Evolutionary conservation across 2,329 filamentous ascomycete genomes (phyloP).

Genomic region (Incumbomyces lentus): DNA sequence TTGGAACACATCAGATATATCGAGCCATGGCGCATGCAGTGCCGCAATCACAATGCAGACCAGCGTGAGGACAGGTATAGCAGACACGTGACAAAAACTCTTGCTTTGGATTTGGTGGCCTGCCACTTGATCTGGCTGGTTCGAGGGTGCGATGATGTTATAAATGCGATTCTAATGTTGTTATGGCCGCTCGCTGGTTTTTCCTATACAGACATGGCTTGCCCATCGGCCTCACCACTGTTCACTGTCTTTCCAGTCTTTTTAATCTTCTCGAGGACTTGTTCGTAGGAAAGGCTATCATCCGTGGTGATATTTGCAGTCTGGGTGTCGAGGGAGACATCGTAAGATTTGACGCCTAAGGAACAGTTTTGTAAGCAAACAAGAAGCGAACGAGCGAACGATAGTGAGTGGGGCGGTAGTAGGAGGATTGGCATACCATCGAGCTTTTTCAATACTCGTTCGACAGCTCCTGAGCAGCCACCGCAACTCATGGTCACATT

Average conservation of each 20-base stretch:
- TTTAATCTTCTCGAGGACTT: conserved; percentile 75
- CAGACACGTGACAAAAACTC: too few species aligned
- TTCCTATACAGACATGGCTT: conserved; percentile 25
- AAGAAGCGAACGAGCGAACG: conserved; percentile 8
- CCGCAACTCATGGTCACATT: conserved; percentile 88
- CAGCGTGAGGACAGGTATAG: too few species aligned
- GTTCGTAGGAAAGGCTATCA: conserved; percentile 61
- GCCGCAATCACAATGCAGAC: too few species aligned
- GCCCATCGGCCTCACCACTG: conserved; percentile 41
- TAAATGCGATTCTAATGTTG: too few species aligned
- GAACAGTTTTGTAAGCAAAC: not conserved
- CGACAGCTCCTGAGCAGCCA: conserved; percentile 89
- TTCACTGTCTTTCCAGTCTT: conserved; percentile 94
- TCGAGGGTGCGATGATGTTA: too few species aligned
- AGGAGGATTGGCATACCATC: conserved; percentile 51
- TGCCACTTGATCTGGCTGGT: too few species aligned
- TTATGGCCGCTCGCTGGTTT: too few species aligned
- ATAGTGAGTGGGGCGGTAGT: conserved; percentile 7
- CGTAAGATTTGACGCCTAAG: conserved; percentile 73
- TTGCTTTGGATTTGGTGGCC: too few species aligned
- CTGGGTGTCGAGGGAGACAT: conserved; percentile 78
- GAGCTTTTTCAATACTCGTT: conserved; percentile 83
- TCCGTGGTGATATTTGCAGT: conserved; percentile 67
- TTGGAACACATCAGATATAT: too few species aligned
- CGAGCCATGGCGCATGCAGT: too few species aligned